A percentile compares a stretch with the other conserved stretches of the same genome.
Evolutionary conservation across 2,329 filamentous ascomycete genomes (phyloP).

Genomic region (Colletotrichum phormii): DNA sequence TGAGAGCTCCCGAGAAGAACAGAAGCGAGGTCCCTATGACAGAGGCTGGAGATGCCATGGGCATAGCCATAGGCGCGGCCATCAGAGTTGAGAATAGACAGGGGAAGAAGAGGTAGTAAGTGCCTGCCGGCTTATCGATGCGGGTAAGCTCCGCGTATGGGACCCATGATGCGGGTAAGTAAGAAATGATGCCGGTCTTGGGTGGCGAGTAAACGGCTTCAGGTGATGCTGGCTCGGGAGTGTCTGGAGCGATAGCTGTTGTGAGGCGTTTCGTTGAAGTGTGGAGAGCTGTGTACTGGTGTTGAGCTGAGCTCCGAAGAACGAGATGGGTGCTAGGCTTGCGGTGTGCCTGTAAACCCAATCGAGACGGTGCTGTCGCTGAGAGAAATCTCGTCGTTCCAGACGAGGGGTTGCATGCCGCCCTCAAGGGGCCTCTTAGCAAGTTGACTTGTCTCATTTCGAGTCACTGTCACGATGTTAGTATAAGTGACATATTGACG

Average conservation of each 20-base stretch:
- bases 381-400: background rate
- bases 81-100: constrained; percentile 87
- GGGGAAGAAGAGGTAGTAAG: constrained; percentile 87
- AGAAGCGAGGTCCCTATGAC: constrained; percentile 74
- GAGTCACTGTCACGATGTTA: background rate
- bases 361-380: background rate
- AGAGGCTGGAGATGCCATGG: constrained; percentile 69
- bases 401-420: background rate
- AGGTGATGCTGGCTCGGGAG: constrained; percentile 35
- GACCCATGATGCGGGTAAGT: constrained; percentile 75
- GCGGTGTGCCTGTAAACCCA: constrained; percentile 6
- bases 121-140: constrained; percentile 83
- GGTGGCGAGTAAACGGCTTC: constrained; percentile 72
- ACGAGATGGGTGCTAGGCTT: constrained; percentile 9
- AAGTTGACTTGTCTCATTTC: constrained; percentile 26
- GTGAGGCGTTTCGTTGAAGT: constrained; percentile 27
- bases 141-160: constrained; percentile 87
- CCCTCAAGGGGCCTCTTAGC: constrained; percentile 17
- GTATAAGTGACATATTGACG: background rate
- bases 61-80: constrained; percentile 76
- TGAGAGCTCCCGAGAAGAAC: constrained; percentile 80
- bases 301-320: background rate
- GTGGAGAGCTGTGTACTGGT: constrained; percentile 22
- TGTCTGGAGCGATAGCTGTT: constrained; percentile 23
- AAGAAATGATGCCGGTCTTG: constrained; percentile 75